Evolutionary conservation across 2,329 filamentous ascomycete species (phyloP).

Genomic region (Cercospora janseana): DNA sequence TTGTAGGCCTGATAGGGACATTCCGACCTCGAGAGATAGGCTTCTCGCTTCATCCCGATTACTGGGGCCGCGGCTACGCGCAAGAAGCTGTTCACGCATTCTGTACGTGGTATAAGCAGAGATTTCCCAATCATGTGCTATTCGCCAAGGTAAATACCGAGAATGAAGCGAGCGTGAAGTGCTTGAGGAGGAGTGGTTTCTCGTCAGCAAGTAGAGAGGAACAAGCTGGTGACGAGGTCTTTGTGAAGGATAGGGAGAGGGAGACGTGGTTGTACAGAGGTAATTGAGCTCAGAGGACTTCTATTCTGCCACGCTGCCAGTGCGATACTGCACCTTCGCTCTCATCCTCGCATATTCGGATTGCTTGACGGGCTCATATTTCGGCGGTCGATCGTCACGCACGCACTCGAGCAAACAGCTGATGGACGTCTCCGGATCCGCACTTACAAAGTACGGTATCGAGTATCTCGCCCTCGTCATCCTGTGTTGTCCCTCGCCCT

Average conservation of each 20-base stretch:
- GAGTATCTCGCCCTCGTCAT: slow-evolving; percentile 39
- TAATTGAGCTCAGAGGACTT: not conserved
- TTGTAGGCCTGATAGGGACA: slow-evolving; percentile 24
- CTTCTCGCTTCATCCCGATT: slow-evolving; percentile 23
- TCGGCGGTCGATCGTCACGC: slow-evolving; percentile 37
- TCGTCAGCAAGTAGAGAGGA: slow-evolving; percentile 1
- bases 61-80: slow-evolving; percentile 24
- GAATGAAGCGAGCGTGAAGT: slow-evolving; percentile 21
- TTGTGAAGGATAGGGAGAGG: not conserved
- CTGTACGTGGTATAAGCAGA: slow-evolving; percentile 19
- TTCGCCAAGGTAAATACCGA: slow-evolving; percentile 24
- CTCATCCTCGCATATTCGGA: slow-evolving; percentile 40
- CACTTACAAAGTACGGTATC: slow-evolving; percentile 44
- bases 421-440: slow-evolving; percentile 41
- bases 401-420: slow-evolving; percentile 41
- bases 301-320: slow-evolving; percentile 5
- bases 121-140: slow-evolving; percentile 13
- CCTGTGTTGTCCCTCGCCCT: not conserved
- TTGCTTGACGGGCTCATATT: slow-evolving; percentile 43
- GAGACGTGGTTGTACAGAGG: slow-evolving; percentile 7
- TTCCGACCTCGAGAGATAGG: slow-evolving; percentile 25
- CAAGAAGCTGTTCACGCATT: slow-evolving; percentile 21
- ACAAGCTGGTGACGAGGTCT: not conserved
- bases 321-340: slow-evolving; percentile 23
- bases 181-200: slow-evolving; percentile 22